phyloP scores from a whole-genome alignment of 2,329 filamentous ascomycete species.

The Aspergillus costaricaensis region DNA sequence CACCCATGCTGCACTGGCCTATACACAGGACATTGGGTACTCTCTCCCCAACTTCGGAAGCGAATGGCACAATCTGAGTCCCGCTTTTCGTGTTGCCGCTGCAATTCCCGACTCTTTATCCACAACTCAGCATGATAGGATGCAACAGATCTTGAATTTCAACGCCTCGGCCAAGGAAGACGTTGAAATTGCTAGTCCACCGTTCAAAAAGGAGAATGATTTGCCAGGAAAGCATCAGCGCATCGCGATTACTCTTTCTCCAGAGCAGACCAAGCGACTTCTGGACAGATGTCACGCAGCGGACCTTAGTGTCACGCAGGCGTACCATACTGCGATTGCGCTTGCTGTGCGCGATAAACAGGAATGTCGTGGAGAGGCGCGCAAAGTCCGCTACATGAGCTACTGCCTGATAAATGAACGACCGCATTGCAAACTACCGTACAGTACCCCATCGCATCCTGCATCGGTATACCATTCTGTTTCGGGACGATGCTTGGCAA shows the following conservation, averaged over 20 bases:
- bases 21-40: slow-evolving; percentile 10
- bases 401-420: slow-evolving; percentile 30
- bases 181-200: slow-evolving; percentile 23
- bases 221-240: slow-evolving; percentile 26
- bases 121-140: slow-evolving; percentile 14
- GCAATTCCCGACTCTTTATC: slow-evolving; percentile 10
- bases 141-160: slow-evolving; percentile 12
- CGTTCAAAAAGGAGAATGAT: slow-evolving; percentile 12
- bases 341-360: slow-evolving; percentile 23
- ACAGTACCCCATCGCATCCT: slow-evolving; percentile 20
- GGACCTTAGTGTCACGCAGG: slow-evolving; percentile 25
- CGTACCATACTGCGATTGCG: slow-evolving; percentile 28
- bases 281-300: slow-evolving; percentile 17
- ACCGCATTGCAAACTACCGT: slow-evolving; percentile 21
- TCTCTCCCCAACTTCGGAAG: slow-evolving; percentile 17
- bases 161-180: slow-evolving; percentile 17
- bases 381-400: slow-evolving; percentile 27
- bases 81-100: slow-evolving; percentile 25
- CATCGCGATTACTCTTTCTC: slow-evolving; percentile 17
- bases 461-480: slow-evolving; percentile 28
- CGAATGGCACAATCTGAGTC: slow-evolving; percentile 26
- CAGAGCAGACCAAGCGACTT: slow-evolving; percentile 15
- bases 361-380: neutral
- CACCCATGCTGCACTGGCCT: slow-evolving; percentile 15
- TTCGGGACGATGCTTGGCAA: slow-evolving; percentile 21